Evolutionary conservation across 169 alveolate genomes (phyloP), one percentile per base, ranked within the genome.

Genomic region (Neospora caninum): DNA sequence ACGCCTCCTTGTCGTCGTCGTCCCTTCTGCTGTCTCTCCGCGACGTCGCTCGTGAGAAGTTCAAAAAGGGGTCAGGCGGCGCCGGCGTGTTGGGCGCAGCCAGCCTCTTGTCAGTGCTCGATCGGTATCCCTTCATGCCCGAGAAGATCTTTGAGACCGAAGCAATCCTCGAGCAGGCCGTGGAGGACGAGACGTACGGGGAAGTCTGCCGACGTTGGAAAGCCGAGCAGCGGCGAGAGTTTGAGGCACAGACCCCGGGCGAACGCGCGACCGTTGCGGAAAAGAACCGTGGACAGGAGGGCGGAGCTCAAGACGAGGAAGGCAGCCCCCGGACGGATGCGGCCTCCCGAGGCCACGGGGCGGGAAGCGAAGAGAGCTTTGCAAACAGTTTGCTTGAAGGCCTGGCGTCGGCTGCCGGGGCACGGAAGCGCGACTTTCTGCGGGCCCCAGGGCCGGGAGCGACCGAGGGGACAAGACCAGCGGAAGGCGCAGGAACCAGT

Each of bases 101-200:
- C n/a, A 64, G 7, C 7, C 73, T 64, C n/a, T 29, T 64, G 16
- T 64, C 73, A 6, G 0, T 64, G n/a, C 73, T 64, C 31, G 73
- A 64, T 22, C 25, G 73, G n/a, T 64, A 64, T 27, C 73, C 73
- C 73, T 64, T 64, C n/a, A 6, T 64, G 7, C 73, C 73, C 7
- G 73, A 64, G 73, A 64, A 16, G 16, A 27, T 22, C 73, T 64
- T 64, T 22, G 39, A 18, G 43, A 25, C 39, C 13, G 86, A 78
- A n/a, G 45, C 86, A 2, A 16, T n/a, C 86, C 86, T 2, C 43
- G 49, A 78, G 49, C 86, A 78, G 10, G 39, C 45, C 86, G 27
- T 78, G 27, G 86, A 78, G 29, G 45, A 78, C 43, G 43, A 38
- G 31, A 78, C 86, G 20, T n/a, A 78, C 86, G 86, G 86, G 43